Evolutionary conservation across 2,329 filamentous ascomycete genomes (phyloP).

Genomic region (Penicillium sclerotigenum): DNA sequence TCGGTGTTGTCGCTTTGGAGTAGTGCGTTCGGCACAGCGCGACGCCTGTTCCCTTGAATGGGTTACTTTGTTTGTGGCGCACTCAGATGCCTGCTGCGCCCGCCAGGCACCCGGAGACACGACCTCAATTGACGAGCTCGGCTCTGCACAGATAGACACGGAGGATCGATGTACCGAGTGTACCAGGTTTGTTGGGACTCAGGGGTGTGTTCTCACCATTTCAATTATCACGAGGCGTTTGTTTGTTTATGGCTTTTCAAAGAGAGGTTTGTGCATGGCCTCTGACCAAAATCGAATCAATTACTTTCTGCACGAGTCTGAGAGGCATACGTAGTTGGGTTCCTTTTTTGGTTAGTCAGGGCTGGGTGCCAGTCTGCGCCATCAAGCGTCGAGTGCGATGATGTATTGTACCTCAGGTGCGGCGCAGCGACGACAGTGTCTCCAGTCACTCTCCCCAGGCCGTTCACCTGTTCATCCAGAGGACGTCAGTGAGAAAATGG

Average conservation of each 20-base stretch:
- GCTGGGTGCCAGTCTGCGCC: not conserved
- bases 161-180: not conserved
- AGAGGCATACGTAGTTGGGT: not conserved
- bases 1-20: not conserved
- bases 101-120: not conserved
- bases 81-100: not conserved
- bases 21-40: not conserved
- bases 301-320: constrained; percentile 5
- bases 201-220: constrained; percentile 1
- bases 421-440: not conserved
- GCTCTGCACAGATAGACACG: not conserved
- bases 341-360: not conserved
- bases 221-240: constrained; percentile 20
- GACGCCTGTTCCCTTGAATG: not conserved
- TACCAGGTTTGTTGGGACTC: not conserved
- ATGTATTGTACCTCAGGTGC: not conserved
- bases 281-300: constrained; percentile 19
- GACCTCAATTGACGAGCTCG: not conserved
- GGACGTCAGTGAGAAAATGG: not conserved
- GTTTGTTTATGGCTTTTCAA: constrained; percentile 14
- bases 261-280: constrained; percentile 21
- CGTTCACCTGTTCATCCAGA: not conserved
- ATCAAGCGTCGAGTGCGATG: not conserved
- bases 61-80: not conserved
- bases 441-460: not conserved